Percentiles rank a stretch among this genome's conserved stretches.
These are phyloP conservation scores for Penicillium sp. DNA, from an alignment of 2,329 filamentous ascomycete species.

Conservation along the genomic window DNA sequence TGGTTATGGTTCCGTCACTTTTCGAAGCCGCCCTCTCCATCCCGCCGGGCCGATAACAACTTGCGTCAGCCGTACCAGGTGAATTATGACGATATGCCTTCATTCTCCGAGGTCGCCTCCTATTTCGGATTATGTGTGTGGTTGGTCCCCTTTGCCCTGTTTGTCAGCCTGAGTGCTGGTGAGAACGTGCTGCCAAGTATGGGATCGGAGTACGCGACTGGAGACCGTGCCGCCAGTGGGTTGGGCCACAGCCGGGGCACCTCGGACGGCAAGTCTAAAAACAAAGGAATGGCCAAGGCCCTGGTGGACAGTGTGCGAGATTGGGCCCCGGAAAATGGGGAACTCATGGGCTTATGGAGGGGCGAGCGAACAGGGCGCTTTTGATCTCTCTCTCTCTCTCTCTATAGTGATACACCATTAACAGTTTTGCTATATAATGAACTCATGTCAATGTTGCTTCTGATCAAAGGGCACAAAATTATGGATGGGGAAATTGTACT, in stretches of 20 bases:
- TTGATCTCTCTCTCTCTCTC: conserved; percentile 21
- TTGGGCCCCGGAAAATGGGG: conserved; percentile 62
- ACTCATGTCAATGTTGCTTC: not conserved
- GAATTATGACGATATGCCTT: conserved; percentile 60
- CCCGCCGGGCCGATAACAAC: conserved; percentile 26
- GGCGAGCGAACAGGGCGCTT: conserved; percentile 56
- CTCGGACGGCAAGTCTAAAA: conserved; percentile 45
- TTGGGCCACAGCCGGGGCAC: conserved; percentile 25
- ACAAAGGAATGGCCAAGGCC: conserved; percentile 63
- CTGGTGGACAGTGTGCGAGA: conserved; percentile 59
- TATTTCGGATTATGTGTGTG: conserved; percentile 97
- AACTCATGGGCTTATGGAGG: conserved; percentile 63
- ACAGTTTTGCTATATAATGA: not conserved
- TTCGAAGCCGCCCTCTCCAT: conserved; percentile 59
- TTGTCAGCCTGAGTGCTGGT: conserved; percentile 88
- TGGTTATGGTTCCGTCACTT: conserved; percentile 97
- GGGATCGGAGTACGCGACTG: conserved; percentile 70
- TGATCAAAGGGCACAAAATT: not conserved
- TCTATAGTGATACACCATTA: not conserved
- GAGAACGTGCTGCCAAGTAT: conserved; percentile 95
- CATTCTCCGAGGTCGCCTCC: conserved; percentile 89
- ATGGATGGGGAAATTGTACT: not conserved
- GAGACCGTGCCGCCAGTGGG: conserved; percentile 38
- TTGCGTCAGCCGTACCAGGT: conserved; percentile 41
- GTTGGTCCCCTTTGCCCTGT: conserved; percentile 92